These are phyloP conservation scores for Bacterosira constricta DNA, from an alignment of 108 stramenopile species.

Conservation along the genomic window DNA sequence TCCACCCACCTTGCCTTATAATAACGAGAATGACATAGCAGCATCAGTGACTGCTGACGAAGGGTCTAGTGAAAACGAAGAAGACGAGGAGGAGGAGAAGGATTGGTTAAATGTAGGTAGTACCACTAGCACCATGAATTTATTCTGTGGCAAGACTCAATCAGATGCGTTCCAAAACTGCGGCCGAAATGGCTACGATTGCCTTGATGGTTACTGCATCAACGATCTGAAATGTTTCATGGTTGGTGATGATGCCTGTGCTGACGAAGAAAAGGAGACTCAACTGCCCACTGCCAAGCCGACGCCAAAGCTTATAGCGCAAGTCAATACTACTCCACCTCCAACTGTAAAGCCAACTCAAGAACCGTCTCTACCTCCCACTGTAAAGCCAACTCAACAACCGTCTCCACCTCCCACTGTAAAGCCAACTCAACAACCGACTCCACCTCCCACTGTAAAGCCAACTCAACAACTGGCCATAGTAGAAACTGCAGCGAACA, in stretches of 20 bases:
- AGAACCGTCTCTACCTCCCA: not conserved
- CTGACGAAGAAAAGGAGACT: not conserved
- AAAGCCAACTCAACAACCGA: not conserved
- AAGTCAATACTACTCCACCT: not conserved
- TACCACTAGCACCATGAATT: constrained; percentile 9
- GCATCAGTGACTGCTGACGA: not conserved
- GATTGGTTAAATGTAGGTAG: constrained; percentile 18
- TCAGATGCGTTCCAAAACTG: constrained; percentile 31
- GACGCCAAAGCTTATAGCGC: not conserved
- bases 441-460: not conserved
- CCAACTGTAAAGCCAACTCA: not conserved
- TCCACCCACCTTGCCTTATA: not conserved
- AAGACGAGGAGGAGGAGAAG: constrained; percentile 23
- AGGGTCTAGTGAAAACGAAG: constrained; percentile 7
- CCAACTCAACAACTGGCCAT: not conserved
- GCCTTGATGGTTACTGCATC: constrained; percentile 33
- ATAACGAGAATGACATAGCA: not conserved
- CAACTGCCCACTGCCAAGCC: not conserved
- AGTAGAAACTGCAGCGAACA: not conserved
- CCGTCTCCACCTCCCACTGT: not conserved
- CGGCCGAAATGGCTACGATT: constrained; percentile 30
- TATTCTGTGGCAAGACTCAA: constrained; percentile 33
- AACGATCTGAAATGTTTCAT: constrained; percentile 39
- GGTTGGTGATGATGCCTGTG: constrained; percentile 2
- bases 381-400: no score